Base-by-base conservation (phyloP, 345 rosid genomes). In the Eutrema japonicum region DNA sequence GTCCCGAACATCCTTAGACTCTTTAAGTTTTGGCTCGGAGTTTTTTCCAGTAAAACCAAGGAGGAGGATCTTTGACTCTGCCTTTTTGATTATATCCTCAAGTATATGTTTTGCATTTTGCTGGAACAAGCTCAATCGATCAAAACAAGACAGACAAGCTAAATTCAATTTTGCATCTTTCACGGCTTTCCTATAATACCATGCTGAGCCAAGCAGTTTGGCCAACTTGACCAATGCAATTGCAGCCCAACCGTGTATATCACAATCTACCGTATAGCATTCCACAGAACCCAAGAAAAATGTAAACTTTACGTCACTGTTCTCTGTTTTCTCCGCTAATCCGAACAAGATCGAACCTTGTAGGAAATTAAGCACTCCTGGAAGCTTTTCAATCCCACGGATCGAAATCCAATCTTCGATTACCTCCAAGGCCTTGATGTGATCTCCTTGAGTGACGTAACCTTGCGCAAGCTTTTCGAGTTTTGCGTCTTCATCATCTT, bases 401-500 rank as follows among this genome's bases (percentile, higher is more conserved):
- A 14, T 6, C 7, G 48, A 13, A 5, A 13, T 54, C 40, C 11
- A 56, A 55, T 37, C 40, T 41, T 71, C 68, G 5, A 51, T 30
- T 16, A 16, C 3, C 42, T 61, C 75, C 55, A 72, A 63, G 7
- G 76, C 76, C 60, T 33, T 63, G 37, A 35, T 72, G 47, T 35
- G n/a, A 14, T 63, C 30, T 41, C 46, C 69, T 22, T 63, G 32
- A 9, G 9, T 43, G 38, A 29, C 8, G 63, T 16, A 63, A 33
- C 3, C 47, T 11, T 8, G 0, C 4, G 11, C 18, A 36, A 49
- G 58, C 4, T 36, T 11, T 2, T 1, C 0, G 22, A 49, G 16
- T 49, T 37, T 2, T 10, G 5, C 18, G 0, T 12, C 57, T 12
- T 65, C 26, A 37, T 16, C 33, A 3, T 48, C 16, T 22, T 65